These are phyloP conservation scores for Corniculantispora saksenae DNA, from an alignment of 2,329 filamentous ascomycete genomes.

Conservation along the genomic window DNA sequence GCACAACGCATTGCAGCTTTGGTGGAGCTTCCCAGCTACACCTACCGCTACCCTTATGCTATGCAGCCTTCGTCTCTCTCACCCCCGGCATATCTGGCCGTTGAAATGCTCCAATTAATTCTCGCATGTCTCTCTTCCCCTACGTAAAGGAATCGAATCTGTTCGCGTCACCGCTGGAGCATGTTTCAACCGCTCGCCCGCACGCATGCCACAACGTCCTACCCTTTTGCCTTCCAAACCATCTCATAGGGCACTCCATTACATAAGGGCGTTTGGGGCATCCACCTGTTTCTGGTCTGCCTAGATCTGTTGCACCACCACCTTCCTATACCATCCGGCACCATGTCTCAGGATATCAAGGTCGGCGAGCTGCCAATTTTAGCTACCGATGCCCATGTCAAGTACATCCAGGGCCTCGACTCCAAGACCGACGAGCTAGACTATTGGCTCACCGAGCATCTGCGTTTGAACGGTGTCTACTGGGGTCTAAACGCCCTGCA, in stretches of 20 bases:
- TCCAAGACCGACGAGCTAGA: slow-evolving; percentile 91
- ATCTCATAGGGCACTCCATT: too few species aligned
- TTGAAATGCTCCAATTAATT: not conserved
- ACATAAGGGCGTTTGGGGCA: not conserved
- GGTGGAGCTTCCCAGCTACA: too few species aligned
- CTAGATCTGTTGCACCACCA: not conserved
- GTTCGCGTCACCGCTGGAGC: not conserved
- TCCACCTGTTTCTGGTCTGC: not conserved
- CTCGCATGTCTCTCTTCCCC: not conserved
- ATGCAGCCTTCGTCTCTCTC: not conserved
- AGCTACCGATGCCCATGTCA: slow-evolving; percentile 68
- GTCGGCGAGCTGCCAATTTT: slow-evolving; percentile 45
- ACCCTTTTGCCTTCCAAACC: too few species aligned
- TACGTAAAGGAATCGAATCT: not conserved
- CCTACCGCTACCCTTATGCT: not conserved
- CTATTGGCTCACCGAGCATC: slow-evolving; percentile 96
- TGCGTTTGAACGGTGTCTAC: slow-evolving; percentile 93
- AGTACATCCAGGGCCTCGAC: slow-evolving; percentile 91
- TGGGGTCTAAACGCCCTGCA: slow-evolving; percentile 92
- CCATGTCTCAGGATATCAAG: slow-evolving; percentile 31
- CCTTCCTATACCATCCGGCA: slow-evolving; percentile 19
- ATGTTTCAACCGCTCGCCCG: not conserved
- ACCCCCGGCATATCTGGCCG: not conserved
- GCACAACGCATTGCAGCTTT: not conserved
- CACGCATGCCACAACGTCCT: too few species aligned